These are phyloP conservation scores for Lactifluus subvellereus DNA, from an alignment of 768 basidiomycete species.

Conservation along the genomic window DNA sequence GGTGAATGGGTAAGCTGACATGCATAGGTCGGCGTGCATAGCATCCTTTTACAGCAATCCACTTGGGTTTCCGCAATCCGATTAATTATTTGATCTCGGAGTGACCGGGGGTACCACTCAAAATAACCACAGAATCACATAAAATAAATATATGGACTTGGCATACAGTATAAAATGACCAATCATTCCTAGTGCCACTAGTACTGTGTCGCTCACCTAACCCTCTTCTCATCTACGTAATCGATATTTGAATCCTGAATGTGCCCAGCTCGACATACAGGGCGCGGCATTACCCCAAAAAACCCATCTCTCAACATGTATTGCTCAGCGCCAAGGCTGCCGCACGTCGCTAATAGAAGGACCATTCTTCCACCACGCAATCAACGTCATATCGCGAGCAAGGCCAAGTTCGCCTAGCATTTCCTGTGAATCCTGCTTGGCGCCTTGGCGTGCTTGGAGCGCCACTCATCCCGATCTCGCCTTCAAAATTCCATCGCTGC, in stretches of 20 bases:
- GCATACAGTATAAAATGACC: not conserved
- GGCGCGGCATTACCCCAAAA: no score
- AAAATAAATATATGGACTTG: slow-evolving; percentile 4
- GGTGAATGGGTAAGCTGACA: not conserved
- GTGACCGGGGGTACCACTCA: slow-evolving; percentile 2
- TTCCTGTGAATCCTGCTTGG: slow-evolving; percentile 20
- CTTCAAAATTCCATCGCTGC: slow-evolving; percentile 8
- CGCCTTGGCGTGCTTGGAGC: slow-evolving; percentile 21
- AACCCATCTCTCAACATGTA: no score
- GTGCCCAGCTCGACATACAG: not conserved
- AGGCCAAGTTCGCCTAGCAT: slow-evolving; percentile 31
- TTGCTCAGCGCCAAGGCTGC: not conserved
- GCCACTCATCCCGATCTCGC: slow-evolving; percentile 22
- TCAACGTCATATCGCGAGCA: slow-evolving; percentile 54
- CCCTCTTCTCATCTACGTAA: not conserved
- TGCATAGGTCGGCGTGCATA: not conserved
- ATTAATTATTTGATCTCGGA: not conserved
- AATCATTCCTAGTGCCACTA: not conserved
- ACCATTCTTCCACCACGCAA: slow-evolving; percentile 70
- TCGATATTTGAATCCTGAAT: not conserved
- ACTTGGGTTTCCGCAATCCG: not conserved
- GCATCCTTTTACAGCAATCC: not conserved
- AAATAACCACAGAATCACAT: not conserved
- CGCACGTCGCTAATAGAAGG: slow-evolving; percentile 34
- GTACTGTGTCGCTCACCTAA: no score